Base-by-base conservation (phyloP, 2,329 filamentous ascomycete genomes). In the Coleophoma eucalyptorum region DNA sequence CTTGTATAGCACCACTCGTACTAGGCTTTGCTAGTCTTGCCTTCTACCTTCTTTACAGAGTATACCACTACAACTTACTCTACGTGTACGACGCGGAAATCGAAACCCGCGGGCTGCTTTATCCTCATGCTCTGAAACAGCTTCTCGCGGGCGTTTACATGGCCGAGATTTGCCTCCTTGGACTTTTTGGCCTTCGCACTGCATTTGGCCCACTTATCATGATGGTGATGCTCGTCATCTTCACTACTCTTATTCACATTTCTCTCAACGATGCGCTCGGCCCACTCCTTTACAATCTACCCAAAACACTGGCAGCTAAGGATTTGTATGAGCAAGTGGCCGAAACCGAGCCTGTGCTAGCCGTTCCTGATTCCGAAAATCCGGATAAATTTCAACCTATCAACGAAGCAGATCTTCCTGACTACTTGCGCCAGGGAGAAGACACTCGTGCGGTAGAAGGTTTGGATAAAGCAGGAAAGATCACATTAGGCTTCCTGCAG, bases 101-200 rank as follows among this genome's bases (percentile, higher is more conserved):
- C 52, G 83, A 87, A 59, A 85, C 80, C 16, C 83, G 86, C 62
- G 84, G 84, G 31, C 76, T 81, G n/a, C 71, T 77, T 58, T 87
- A 86, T 60, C 76, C 80, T 3, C 79, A 81, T 32, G 83, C 79
- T 7, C 69, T 87, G 33, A 79, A 84, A 60, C 83, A 87, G 38
- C 72, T 83, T 26, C 76, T 84, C 15, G 79, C 81, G 8, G 83
- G 84, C 37, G 71, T 84, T 53, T 87, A 88, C 62, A 70, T 87
- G 34, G 74, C 79, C 1, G 77, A 84, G 53, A 68, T 83, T 34
- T 84, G 81, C 60, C 66, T 87, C 38, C 78, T 86, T 53, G 83
- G 83, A 46, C 73, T 87, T 10, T 84, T 87, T 61, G 78, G 76
- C 32, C 79, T 85, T 53, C 74, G 69, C 37, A 68, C 72, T 7